Conservation (phyloP, 2,329 filamentous ascomycete genomes). For the Stagonosporopsis vannaccii region DNA sequence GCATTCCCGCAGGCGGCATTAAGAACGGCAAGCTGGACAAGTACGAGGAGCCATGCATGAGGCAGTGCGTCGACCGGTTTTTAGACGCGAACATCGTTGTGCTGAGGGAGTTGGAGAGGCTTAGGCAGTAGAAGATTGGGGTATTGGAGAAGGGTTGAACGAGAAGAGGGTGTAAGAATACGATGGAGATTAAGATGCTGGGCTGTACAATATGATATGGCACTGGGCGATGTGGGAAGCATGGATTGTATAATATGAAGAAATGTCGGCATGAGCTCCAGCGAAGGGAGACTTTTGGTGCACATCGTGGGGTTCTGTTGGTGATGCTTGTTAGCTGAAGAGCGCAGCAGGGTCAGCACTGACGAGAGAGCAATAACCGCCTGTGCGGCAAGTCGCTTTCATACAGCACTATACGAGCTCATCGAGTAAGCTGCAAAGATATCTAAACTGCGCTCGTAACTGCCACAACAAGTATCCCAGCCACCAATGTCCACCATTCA, state of each 20-base stretch:
- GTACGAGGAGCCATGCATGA: constrained; percentile 81
- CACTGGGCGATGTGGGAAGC: neutral
- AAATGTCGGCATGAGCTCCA: neutral
- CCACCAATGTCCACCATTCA: neutral
- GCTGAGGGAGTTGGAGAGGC: constrained; percentile 80
- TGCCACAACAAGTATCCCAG: neutral
- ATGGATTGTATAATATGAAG: neutral
- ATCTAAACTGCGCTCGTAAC: neutral
- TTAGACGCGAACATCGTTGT: constrained; percentile 87
- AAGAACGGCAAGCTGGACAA: constrained; percentile 75
- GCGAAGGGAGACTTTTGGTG: neutral
- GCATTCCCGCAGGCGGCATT: constrained; percentile 76
- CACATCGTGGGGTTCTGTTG: neutral
- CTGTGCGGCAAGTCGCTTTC: neutral
- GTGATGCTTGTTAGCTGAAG: neutral
- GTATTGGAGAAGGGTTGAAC: neutral
- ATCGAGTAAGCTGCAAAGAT: neutral
- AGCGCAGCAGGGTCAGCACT: neutral
- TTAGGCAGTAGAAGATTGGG: constrained; percentile 47
- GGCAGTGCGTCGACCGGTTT: constrained; percentile 94
- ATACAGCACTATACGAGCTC: neutral
- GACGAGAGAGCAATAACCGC: neutral
- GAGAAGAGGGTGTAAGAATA: constrained; percentile 1
- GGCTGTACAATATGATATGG: constrained; percentile 7
- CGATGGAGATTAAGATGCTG: neutral